Conservation (phyloP, 495 filamentous ascomycete species). For the Lindgomyces ingoldianus region DNA sequence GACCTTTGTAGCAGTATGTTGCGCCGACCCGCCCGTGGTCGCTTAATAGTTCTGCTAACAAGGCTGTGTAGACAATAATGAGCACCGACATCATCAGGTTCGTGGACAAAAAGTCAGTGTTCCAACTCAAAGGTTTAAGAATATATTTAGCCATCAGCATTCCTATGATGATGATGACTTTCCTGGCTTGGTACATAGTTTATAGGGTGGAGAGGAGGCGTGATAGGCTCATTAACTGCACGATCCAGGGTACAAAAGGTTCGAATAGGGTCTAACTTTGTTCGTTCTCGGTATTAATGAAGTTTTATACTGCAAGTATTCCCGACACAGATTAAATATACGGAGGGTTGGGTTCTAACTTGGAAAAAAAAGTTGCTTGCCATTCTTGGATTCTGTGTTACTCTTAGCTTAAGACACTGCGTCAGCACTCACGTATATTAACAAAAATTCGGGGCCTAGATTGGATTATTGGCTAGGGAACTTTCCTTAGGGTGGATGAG, state of each 20-base stretch:
- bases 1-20: conserved; percentile 50
- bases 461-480: no score
- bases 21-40: background rate
- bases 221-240: background rate
- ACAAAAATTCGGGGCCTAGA: no score
- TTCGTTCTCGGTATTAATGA: background rate
- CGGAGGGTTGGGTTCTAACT: no score
- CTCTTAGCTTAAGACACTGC: no score
- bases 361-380: no score
- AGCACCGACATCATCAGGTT: conserved; percentile 42
- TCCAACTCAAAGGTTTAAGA: conserved; percentile 23
- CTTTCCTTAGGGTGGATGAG: no score
- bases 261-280: background rate
- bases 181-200: conserved; percentile 19
- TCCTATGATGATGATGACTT: conserved; percentile 24
- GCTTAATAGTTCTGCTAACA: background rate
- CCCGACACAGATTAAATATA: background rate
- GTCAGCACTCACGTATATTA: no score
- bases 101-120: conserved; percentile 16
- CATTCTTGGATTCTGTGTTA: no score
- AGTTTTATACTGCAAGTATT: background rate
- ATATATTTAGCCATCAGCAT: conserved; percentile 31
- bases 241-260: background rate
- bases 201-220: conserved; percentile 9
- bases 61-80: conserved; percentile 37